Conservation (phyloP, 164 flowering plant genomes). For the Kingdonia uniflora region DNA sequence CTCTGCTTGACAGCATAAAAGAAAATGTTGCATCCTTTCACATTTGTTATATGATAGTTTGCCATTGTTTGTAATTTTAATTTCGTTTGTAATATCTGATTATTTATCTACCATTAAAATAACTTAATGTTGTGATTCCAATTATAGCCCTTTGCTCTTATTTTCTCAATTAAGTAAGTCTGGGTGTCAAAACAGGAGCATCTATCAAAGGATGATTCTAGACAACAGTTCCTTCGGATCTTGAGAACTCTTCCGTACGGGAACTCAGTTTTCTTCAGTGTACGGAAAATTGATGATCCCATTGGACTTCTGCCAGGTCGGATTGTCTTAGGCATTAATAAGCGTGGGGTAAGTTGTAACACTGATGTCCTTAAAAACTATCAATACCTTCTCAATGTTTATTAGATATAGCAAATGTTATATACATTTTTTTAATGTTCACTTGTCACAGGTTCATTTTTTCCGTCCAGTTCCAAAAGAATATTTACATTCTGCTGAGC, state of each 20-base stretch:
- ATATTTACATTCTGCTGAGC: slow-evolving; percentile 92
- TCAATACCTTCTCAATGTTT: not conserved
- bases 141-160: not conserved
- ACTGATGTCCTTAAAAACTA: not conserved
- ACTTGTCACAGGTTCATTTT: slow-evolving; percentile 70
- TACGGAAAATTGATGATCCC: slow-evolving; percentile 97
- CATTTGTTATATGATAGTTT: not conserved
- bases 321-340: slow-evolving; percentile 83
- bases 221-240: slow-evolving; percentile 85
- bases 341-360: slow-evolving; percentile 73
- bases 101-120: too few species aligned
- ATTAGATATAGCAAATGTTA: not conserved
- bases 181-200: slow-evolving; percentile 40
- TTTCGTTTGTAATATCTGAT: not conserved
- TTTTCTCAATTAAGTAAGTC: not conserved
- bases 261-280: slow-evolving; percentile 86
- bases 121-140: not conserved
- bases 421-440: slow-evolving; percentile 10
- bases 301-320: slow-evolving; percentile 98
- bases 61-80: not conserved
- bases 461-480: slow-evolving; percentile 99
- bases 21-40: too few species aligned
- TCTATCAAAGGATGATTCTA: slow-evolving; percentile 87
- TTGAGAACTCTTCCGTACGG: slow-evolving; percentile 90
- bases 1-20: too few species aligned